Percentiles rank a stretch among this genome's conserved stretches.
These are phyloP conservation scores for Hanseniaspora thailandica DNA, from an alignment of 805 yeast species.

Conservation along the genomic window DNA sequence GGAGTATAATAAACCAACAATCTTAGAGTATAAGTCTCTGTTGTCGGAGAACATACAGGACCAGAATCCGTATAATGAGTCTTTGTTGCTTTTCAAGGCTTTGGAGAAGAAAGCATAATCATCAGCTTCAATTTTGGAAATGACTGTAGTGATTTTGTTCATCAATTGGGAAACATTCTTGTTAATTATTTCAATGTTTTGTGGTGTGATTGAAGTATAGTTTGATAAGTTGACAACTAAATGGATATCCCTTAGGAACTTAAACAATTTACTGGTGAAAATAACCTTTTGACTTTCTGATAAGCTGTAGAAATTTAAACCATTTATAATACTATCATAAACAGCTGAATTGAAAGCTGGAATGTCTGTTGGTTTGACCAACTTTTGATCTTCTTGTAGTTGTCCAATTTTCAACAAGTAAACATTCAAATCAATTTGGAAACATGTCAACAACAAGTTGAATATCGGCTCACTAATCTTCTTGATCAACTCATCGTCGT, in stretches of 20 bases:
- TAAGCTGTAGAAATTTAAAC: not conserved
- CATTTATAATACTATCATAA: constrained; percentile 6
- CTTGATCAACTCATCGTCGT: not conserved
- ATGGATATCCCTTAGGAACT: constrained; percentile 27
- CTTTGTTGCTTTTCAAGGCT: constrained; percentile 31
- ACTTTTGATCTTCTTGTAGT: constrained; percentile 24
- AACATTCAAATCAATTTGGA: constrained; percentile 38
- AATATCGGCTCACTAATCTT: constrained; percentile 24
- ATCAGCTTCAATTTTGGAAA: constrained; percentile 14
- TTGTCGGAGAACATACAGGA: constrained; percentile 59
- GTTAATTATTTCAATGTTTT: constrained; percentile 22
- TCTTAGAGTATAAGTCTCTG: constrained; percentile 48
- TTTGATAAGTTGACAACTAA: constrained; percentile 20
- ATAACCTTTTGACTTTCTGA: constrained; percentile 2
- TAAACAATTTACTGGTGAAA: constrained; percentile 21
- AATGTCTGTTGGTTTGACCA: constrained; percentile 24
- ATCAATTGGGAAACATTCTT: not conserved
- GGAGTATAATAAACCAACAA: constrained; percentile 61
- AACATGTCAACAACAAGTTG: constrained; percentile 32
- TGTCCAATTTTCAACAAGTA: constrained; percentile 33
- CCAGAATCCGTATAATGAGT: constrained; percentile 56
- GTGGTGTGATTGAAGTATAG: constrained; percentile 21
- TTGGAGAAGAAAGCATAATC: constrained; percentile 22
- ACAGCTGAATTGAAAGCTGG: constrained; percentile 24
- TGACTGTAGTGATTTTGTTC: constrained; percentile 21